Evolutionary conservation across 768 basidiomycete genomes (phyloP).

Genomic region (Hygrophorus russula): DNA sequence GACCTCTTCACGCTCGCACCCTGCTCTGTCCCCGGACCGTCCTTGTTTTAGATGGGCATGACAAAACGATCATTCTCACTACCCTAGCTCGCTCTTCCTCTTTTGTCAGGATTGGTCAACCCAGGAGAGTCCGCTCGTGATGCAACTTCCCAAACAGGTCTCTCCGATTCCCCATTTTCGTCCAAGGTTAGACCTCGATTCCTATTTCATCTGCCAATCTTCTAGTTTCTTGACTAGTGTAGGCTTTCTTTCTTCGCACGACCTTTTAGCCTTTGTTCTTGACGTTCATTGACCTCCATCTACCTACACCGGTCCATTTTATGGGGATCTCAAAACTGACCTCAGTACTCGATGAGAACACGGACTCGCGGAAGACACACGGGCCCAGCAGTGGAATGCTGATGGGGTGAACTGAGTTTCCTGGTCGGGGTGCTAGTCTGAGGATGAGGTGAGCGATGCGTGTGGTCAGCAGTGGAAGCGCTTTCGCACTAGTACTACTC

Average conservation of each 20-base stretch:
- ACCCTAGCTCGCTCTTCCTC: slow-evolving; percentile 56
- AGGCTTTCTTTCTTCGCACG: slow-evolving; percentile 15
- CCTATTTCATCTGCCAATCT: slow-evolving; percentile 13
- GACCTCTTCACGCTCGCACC: slow-evolving; percentile 22
- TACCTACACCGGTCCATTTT: slow-evolving; percentile 43
- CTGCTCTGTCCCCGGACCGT: slow-evolving; percentile 8
- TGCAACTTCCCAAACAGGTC: slow-evolving; percentile 36
- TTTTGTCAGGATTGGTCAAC: slow-evolving; percentile 30
- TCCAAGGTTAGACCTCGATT: slow-evolving; percentile 1
- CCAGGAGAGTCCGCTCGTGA: slow-evolving; percentile 46
- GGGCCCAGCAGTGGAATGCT: slow-evolving; percentile 44
- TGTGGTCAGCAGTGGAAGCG: too few species aligned
- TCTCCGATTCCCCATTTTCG: slow-evolving; percentile 6
- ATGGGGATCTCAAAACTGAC: slow-evolving; percentile 42
- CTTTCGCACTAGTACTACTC: too few species aligned
- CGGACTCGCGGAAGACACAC: slow-evolving; percentile 57
- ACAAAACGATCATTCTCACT: slow-evolving; percentile 34
- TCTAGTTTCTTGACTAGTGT: slow-evolving; percentile 35
- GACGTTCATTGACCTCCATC: slow-evolving; percentile 8
- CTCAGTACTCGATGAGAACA: slow-evolving; percentile 38
- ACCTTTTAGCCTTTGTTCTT: background rate
- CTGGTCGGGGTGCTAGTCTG: slow-evolving; percentile 5
- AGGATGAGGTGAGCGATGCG: slow-evolving; percentile 2
- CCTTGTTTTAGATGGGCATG: slow-evolving; percentile 13
- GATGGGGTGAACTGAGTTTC: slow-evolving; percentile 3